Evolutionary conservation across 306 rosid species (phyloP).

Genomic region (Vicia faba): DNA sequence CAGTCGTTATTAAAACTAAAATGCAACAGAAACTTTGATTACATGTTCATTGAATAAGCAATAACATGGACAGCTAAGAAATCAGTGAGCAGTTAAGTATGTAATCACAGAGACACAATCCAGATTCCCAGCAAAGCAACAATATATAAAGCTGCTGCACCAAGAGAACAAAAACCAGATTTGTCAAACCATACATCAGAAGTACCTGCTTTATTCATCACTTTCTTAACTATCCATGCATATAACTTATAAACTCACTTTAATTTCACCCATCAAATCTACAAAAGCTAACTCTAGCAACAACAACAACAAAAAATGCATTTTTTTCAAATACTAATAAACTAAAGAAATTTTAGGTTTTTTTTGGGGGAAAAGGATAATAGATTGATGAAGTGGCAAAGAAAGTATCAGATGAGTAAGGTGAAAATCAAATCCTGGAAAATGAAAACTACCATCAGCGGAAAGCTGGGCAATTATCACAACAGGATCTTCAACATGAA

Average conservation of each 20-base stretch:
- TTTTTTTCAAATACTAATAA: no score
- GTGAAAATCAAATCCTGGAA: no score
- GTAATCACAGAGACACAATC: conserved; percentile 34
- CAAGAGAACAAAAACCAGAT: conserved; percentile 34
- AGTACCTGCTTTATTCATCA: conserved; percentile 54
- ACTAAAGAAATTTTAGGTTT: no score
- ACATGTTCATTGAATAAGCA: background rate
- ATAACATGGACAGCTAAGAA: conserved; percentile 32
- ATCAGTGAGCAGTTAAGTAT: conserved; percentile 39
- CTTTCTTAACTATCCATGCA: conserved; percentile 39
- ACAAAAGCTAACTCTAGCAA: no score
- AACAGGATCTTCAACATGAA: no score
- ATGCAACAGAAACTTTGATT: background rate
- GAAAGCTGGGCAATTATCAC: no score
- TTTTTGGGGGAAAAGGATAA: no score
- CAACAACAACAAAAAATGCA: no score
- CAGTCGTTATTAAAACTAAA: background rate
- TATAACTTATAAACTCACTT: background rate
- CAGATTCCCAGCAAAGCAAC: conserved; percentile 40
- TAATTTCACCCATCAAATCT: no score
- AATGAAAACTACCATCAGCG: no score
- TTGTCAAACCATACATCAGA: conserved; percentile 39
- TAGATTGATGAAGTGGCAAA: no score
- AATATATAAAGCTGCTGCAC: conserved; percentile 33
- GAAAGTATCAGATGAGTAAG: no score